A percentile compares a stretch with the other conserved stretches of the same genome.
Evolutionary conservation across 176 grass and related monocot genomes (phyloP).

Genomic region (Triticum timopheevii): DNA sequence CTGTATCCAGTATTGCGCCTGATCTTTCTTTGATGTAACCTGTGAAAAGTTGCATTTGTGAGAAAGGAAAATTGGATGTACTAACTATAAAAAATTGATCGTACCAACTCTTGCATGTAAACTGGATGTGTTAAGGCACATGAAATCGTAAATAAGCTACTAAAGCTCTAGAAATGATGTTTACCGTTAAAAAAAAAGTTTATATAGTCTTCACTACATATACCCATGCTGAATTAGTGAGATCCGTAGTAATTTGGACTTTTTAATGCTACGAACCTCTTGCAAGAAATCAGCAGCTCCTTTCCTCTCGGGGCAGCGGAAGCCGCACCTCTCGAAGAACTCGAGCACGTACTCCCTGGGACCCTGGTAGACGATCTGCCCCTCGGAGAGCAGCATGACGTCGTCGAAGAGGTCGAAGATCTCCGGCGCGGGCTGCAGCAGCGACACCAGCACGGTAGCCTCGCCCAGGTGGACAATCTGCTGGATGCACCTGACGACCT

Average conservation of each 20-base stretch:
- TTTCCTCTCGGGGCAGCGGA: constrained; percentile 88
- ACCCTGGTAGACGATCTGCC: constrained; percentile 94
- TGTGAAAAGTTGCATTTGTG: constrained; percentile 11
- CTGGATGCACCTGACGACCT: constrained; percentile 89
- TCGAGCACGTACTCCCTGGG: constrained; percentile 76
- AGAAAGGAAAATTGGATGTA: constrained; percentile 6
- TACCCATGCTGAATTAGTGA: not conserved
- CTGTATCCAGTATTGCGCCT: constrained; percentile 66
- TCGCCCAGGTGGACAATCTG: constrained; percentile 90
- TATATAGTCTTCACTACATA: not conserved
- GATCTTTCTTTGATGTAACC: constrained; percentile 76
- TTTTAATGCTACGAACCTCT: constrained; percentile 48
- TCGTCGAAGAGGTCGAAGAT: constrained; percentile 91
- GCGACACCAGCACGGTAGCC: constrained; percentile 84
- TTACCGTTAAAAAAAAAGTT: not conserved
- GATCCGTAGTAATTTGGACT: not conserved
- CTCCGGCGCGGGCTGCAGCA: constrained; percentile 92
- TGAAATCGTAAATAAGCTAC: not conserved
- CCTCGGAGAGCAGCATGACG: constrained; percentile 88
- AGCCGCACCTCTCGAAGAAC: constrained; percentile 86
- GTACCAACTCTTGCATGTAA: not conserved
- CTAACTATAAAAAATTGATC: not conserved
- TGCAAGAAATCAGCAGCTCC: constrained; percentile 92
- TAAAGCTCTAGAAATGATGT: constrained; percentile 2
- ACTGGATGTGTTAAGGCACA: not conserved